Conservation (phyloP, 1,284 basidiomycete species). For the Boletus mariae region DNA sequence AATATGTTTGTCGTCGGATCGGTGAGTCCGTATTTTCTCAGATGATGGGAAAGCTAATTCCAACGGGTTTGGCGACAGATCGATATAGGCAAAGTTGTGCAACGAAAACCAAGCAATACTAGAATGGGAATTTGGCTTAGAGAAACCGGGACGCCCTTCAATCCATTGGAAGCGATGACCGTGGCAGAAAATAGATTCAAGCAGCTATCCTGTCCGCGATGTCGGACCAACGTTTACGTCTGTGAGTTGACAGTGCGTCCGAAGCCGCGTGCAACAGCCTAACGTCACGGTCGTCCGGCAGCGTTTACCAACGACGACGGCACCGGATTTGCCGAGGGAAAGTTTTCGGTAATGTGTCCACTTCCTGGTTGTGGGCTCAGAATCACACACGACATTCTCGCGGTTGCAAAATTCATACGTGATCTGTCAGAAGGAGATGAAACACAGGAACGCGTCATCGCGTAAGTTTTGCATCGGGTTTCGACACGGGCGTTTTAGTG, state of each 20-base stretch:
- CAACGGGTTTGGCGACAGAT: conserved; percentile 15
- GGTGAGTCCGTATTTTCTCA: conserved; percentile 7
- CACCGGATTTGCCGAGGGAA: conserved; percentile 34
- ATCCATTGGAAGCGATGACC: conserved; percentile 36
- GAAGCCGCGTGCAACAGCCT: background rate
- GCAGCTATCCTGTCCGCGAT: conserved; percentile 34
- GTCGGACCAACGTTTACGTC: conserved; percentile 23
- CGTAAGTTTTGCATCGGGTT: conserved; percentile 15
- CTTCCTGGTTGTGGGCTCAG: conserved; percentile 30
- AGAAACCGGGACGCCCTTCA: conserved; percentile 31
- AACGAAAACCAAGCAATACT: conserved; percentile 19
- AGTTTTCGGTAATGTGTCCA: conserved; percentile 29
- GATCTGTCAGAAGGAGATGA: conserved; percentile 28
- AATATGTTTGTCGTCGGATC: conserved; percentile 25
- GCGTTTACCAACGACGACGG: conserved; percentile 31
- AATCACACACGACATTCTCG: conserved; percentile 33
- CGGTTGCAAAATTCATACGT: conserved; percentile 33
- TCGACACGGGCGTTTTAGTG: background rate
- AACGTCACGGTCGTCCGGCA: conserved; percentile 8
- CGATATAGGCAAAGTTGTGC: conserved; percentile 19
- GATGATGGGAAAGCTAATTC: background rate
- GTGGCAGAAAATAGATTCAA: conserved; percentile 17
- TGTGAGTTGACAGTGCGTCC: conserved; percentile 28
- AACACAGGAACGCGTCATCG: conserved; percentile 15
- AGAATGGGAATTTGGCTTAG: conserved; percentile 28